Evolutionary conservation across 176 grass and related monocot species (phyloP), one percentile per base, ranked within the genome.

Genomic region (Typha latifolia): DNA sequence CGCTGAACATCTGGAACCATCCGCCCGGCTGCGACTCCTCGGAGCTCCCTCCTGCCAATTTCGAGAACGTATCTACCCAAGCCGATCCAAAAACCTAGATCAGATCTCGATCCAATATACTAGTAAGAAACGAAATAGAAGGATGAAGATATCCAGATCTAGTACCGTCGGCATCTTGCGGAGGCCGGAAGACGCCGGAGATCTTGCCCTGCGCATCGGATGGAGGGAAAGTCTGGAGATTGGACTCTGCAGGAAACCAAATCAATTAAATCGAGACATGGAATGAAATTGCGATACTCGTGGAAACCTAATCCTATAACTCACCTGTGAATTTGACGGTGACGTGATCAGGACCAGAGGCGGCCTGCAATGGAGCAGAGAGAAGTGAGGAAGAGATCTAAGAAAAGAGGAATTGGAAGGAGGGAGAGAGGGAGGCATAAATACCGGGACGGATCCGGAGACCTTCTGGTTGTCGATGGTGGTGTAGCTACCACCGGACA

Each of bases 371-470:
- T 43, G 7, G 37, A 16, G 32, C 27, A 22, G 15, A 10, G 5
- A 12, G 62, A 72, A 49, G 63, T 51, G 67, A 80, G 49, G 37
- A 43, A 43, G 69, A 23, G 62, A 67, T 55, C 49, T 4, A 21
- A 22, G 29, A 23, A 12, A 12, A 57, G 43, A 16, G 18, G 56
- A 11, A 43, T 43, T 43, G 37, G 0, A 31, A 12, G n/a, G 34
- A 47, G 29, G 11, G 0, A 26, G 24, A 14, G 37, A 1, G 6
- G 31, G 49, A 22, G 27, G 59, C 16, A 12, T 48, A 15, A 72
- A 48, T 90, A 99, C 95, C 76, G 86, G 89, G 12, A 99, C 86
- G 68, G 95, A 90, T 90, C 89, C 89, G 76, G 89, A 82, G 74
- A 87, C 85, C 73, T 99, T 90, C 61, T 90, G 84, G 73, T 87